Evolutionary conservation across 352 stramenopile species (phyloP).

Genomic region (Globisporangium cystogenes): DNA sequence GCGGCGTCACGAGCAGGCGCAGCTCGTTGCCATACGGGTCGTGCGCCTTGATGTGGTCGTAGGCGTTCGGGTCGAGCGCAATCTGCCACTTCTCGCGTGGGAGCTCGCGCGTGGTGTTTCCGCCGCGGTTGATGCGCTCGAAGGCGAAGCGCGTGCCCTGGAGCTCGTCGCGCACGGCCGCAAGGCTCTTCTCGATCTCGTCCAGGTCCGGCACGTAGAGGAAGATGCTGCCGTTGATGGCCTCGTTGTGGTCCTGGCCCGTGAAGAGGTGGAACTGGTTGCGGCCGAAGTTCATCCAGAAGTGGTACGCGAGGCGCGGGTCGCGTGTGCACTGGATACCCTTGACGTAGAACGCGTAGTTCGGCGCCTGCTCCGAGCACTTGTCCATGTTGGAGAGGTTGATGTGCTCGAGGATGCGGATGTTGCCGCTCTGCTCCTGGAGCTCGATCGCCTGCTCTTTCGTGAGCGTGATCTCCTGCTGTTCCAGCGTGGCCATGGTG

Average conservation of each 20-base stretch:
- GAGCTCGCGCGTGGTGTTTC: slow-evolving; percentile 38
- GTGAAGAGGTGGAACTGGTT: slow-evolving; percentile 77
- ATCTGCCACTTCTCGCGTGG: slow-evolving; percentile 51
- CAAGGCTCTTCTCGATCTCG: slow-evolving; percentile 44
- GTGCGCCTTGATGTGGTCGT: slow-evolving; percentile 55
- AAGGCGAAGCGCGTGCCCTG: slow-evolving; percentile 43
- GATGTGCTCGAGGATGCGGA: slow-evolving; percentile 70
- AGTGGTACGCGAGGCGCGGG: slow-evolving; percentile 57
- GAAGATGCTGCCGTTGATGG: slow-evolving; percentile 49
- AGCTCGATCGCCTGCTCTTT: slow-evolving; percentile 47
- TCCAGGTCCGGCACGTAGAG: slow-evolving; percentile 59
- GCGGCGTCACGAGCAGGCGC: slow-evolving; percentile 43
- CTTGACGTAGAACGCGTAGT: slow-evolving; percentile 60
- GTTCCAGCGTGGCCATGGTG: slow-evolving; percentile 20
- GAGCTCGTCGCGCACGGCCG: slow-evolving; percentile 37
- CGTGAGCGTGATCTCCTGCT: slow-evolving; percentile 28
- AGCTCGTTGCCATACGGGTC: slow-evolving; percentile 64
- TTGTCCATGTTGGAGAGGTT: slow-evolving; percentile 59
- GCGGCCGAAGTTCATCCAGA: slow-evolving; percentile 63
- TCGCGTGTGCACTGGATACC: slow-evolving; percentile 59
- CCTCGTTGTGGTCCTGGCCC: slow-evolving; percentile 46
- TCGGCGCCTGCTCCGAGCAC: slow-evolving; percentile 37
- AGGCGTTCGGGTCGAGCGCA: slow-evolving; percentile 36
- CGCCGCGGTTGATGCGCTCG: slow-evolving; percentile 48
- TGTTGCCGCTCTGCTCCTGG: slow-evolving; percentile 46